Evolutionary conservation across 176 grass and related monocot species (phyloP), one percentile per base, ranked within the genome.

Genomic region (Eleusine coracana): DNA sequence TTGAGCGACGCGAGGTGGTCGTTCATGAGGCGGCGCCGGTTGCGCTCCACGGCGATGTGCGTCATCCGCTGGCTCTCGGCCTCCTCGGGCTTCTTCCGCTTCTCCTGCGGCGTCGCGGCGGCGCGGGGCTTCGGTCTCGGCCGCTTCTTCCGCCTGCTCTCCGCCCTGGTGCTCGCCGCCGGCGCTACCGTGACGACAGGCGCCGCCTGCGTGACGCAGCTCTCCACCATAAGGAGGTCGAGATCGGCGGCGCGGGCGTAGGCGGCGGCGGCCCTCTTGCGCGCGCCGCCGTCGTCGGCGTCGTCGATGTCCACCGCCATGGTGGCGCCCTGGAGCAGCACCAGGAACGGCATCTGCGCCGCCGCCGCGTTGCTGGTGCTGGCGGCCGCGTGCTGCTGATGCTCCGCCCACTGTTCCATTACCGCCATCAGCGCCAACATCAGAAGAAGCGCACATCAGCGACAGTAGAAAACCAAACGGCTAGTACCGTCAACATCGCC

Each of bases 21-120:
- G 52, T 99, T 99, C 97, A 99, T 99, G 66, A 99, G 93, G 37
- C 91, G 93, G 16, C 97, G 91, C 5, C 97, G 97, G 89, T 99
- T 99, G 65, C 97, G 93, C 85, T 99, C 97, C 1, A 99, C 91
- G 31, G 88, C 90, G 78, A 99, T 99, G 87, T 99, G 97, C 5
- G 97, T 90, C 87, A 93, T 96, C 76, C 97, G 89, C 82, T 99
- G 97, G 84, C 64, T 93, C 91, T 99, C 97, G 27, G 87, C 85
- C 86, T 94, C 92, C 90, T 89, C 87, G 2, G 87, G 73, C 80
- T 91, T 96, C 89, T 90, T 96, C 17, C 87, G 71, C 66, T 91
- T 77, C 81, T 78, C 80, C 71, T 51, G 60, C 70, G 61, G 54
- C 31, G 76, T 40, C 40, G 49, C 9, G 1, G 49, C 49, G 49